Conservation (phyloP, 2,329 filamentous ascomycete genomes). For the Stachybotrys echinatus region DNA sequence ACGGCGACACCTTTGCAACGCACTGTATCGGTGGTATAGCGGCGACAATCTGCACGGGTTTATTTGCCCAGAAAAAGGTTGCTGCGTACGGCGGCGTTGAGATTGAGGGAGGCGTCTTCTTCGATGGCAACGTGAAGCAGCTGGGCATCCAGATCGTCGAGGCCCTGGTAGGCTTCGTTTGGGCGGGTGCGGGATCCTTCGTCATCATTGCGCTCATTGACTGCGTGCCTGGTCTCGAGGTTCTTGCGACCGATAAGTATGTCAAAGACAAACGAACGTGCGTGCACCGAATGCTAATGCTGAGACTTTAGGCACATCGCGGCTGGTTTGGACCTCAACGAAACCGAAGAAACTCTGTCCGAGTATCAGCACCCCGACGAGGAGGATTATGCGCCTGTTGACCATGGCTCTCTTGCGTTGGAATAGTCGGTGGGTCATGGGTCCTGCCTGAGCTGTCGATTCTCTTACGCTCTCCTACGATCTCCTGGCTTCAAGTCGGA, state of each 20-base stretch:
- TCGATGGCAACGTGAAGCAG: conserved; percentile 10
- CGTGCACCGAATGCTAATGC: background rate
- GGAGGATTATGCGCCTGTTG: conserved; percentile 6
- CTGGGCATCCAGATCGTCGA: conserved; percentile 8
- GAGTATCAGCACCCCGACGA: conserved; percentile 9
- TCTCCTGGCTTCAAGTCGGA: too few species aligned
- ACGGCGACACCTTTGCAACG: conserved; percentile 11
- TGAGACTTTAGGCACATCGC: conserved; percentile 3
- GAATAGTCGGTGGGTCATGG: too few species aligned
- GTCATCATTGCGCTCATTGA: conserved; percentile 11
- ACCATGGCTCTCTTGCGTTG: background rate
- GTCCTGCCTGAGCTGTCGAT: too few species aligned
- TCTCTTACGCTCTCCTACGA: too few species aligned
- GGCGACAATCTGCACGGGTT: conserved; percentile 9
- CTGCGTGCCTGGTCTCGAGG: conserved; percentile 10
- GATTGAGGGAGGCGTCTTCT: conserved; percentile 9
- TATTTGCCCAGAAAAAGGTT: conserved; percentile 11
- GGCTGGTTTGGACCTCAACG: conserved; percentile 7
- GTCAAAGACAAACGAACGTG: background rate
- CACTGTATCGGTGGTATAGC: conserved; percentile 10
- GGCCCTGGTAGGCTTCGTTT: conserved; percentile 7
- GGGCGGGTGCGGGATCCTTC: conserved; percentile 7
- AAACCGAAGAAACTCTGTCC: conserved; percentile 9
- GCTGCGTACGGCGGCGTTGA: conserved; percentile 10
- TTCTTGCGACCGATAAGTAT: conserved; percentile 10